phyloP scores from a whole-genome alignment of 2,329 filamentous ascomycete genomes.

The Penicillium crustosum region DNA sequence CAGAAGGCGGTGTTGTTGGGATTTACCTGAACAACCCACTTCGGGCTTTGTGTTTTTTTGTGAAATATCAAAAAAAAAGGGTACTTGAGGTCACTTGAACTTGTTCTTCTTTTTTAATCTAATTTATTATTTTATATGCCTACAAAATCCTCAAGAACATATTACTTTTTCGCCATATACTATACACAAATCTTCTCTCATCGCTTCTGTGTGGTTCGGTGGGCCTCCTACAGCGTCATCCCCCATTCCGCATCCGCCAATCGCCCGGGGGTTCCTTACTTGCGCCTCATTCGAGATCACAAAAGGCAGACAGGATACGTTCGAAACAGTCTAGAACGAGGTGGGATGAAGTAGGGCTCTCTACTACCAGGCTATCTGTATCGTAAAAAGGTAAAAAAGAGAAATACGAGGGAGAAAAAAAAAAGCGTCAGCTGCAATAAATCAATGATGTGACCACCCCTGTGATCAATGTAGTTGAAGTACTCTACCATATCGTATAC shows the following conservation, averaged over 20 bases:
- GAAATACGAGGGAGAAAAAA: no score
- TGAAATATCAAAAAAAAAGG: neutral
- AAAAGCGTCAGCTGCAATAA: neutral
- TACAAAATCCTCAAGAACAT: neutral
- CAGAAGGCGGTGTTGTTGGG: conserved; percentile 31
- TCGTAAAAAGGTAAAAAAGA: neutral
- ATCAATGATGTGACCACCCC: conserved; percentile 2
- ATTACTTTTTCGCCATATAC: neutral
- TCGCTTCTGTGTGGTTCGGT: conserved; percentile 42
- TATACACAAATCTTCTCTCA: conserved; percentile 1
- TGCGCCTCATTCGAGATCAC: conserved; percentile 19
- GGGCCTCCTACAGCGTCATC: conserved; percentile 40
- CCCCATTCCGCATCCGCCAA: conserved; percentile 37
- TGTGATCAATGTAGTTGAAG: conserved; percentile 3
- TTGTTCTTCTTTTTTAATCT: neutral
- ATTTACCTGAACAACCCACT: conserved; percentile 23
- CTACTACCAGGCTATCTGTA: no score
- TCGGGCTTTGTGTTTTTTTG: neutral
- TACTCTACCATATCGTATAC: neutral
- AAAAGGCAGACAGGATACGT: conserved; percentile 13
- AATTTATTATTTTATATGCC: neutral
- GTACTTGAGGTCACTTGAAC: neutral
- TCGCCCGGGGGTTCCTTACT: conserved; percentile 26
- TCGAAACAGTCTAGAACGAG: conserved; percentile 7
- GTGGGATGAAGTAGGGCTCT: neutral